Evolutionary conservation across 2,329 filamentous ascomycete genomes (phyloP), one percentile per base, ranked within the genome.

Genomic region (Trichoderma aggressivum): DNA sequence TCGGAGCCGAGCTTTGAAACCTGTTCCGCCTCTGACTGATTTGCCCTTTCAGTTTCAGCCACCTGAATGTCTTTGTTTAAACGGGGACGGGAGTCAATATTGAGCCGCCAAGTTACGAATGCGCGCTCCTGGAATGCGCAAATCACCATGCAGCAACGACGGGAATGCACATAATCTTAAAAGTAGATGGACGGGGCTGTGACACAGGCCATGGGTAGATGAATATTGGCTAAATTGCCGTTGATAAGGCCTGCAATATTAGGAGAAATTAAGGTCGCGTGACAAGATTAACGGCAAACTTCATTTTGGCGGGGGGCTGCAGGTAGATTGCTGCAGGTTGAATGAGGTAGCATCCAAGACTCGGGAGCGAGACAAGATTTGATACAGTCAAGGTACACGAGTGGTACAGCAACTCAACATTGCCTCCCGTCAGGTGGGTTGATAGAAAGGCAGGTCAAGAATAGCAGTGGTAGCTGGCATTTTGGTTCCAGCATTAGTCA

Each of bases 191-290:
- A 66, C 26, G 53, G 50, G 63, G 63, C 21, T 43, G 18, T 10
- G 50, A 28, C 36, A 63, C 32, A 63, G 24, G 39, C 36, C 60
- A 56, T 56, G 63, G 47, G 47, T 21, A n/a, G 50, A 36, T 28
- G 66, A 53, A 69, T 36, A 59, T 61, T 60, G 56, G 39, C 55
- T 53, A 69, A 53, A 60, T 69, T 69, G 66, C 66, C 24, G 21
- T 60, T 60, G 66, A 69, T 58, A 69, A 61, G 39, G 39, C 55
- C 39, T 61, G 56, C 32, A 47, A 58, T 50, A 68, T 36, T 53
- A 60, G 56, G 39, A 61, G 56, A 69, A 61, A 47, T 32, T 50
- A 28, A 61, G 43, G 66, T 69, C 66, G 56, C 66, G 66, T 61
- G 66, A 69, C 64, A 61, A 60, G 16, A 50, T 34, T 53, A 28